Percentiles rank a stretch among this genome's conserved stretches.
These are phyloP conservation scores for Ustilago lituana DNA, from an alignment of 1,284 basidiomycete genomes.

Conservation along the genomic window DNA sequence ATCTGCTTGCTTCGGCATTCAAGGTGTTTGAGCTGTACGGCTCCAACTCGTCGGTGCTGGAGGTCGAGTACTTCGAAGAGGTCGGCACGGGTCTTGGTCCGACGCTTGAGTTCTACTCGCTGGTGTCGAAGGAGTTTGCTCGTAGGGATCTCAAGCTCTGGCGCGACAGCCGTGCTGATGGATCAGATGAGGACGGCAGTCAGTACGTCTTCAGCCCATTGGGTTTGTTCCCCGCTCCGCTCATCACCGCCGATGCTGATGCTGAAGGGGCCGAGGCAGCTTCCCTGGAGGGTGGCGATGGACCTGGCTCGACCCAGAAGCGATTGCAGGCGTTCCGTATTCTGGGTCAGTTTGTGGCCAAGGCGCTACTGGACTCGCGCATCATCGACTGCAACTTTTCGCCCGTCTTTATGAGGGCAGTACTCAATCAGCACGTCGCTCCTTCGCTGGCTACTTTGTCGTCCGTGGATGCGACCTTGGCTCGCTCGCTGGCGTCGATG, in stretches of 20 bases:
- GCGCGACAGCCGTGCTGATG: constrained; percentile 78
- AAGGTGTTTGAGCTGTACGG: constrained; percentile 98
- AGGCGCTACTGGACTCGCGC: constrained; percentile 93
- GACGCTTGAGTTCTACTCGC: constrained; percentile 96
- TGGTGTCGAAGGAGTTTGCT: constrained; percentile 92
- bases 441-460: constrained; percentile 77
- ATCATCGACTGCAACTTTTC: constrained; percentile 97
- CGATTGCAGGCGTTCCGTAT: constrained; percentile 82
- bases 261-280: constrained; percentile 3
- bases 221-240: constrained; percentile 88
- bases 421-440: constrained; percentile 85
- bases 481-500: constrained; percentile 83
- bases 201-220: constrained; percentile 72
- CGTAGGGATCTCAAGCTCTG: constrained; percentile 86
- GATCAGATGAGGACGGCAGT: constrained; percentile 54
- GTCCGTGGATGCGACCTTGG: constrained; percentile 84
- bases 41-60: constrained; percentile 84
- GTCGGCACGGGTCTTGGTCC: constrained; percentile 97
- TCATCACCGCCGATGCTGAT: constrained; percentile 11
- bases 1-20: constrained; percentile 94
- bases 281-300: not conserved
- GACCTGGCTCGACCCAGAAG: constrained; percentile 13
- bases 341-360: constrained; percentile 96
- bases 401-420: constrained; percentile 86
- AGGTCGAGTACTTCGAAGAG: constrained; percentile 99